These are phyloP conservation scores for Verticillium longisporum DNA, from an alignment of 2,329 filamentous ascomycete genomes.

Conservation along the genomic window DNA sequence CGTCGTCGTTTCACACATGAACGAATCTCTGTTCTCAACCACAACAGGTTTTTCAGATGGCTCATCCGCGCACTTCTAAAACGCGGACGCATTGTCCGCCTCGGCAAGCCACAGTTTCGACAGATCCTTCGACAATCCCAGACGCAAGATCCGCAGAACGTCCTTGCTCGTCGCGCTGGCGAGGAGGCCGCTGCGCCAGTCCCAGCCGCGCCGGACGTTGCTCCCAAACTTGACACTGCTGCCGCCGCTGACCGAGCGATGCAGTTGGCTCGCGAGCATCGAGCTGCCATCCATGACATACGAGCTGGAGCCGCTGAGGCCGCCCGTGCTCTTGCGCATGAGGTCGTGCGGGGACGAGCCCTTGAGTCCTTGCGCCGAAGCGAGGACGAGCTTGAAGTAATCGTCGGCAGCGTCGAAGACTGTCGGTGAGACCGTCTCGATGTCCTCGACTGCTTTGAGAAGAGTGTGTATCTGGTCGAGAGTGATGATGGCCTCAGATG, in stretches of 20 bases:
- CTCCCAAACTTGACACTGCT: constrained; percentile 32
- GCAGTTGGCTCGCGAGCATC: constrained; percentile 58
- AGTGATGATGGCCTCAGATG: constrained; percentile 41
- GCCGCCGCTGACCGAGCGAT: constrained; percentile 51
- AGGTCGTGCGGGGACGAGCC: constrained; percentile 59
- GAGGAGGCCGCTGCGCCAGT: constrained; percentile 75
- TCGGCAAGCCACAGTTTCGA: constrained; percentile 63
- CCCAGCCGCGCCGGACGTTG: constrained; percentile 57
- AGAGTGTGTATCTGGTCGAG: constrained; percentile 68
- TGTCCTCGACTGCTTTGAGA: constrained; percentile 71
- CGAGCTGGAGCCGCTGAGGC: constrained; percentile 45
- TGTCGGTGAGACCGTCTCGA: constrained; percentile 66
- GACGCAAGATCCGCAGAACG: constrained; percentile 64
- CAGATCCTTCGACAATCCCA: constrained; percentile 69
- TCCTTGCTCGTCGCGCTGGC: constrained; percentile 56
- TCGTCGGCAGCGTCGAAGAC: constrained; percentile 71
- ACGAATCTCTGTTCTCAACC: background rate
- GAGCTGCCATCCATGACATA: constrained; percentile 70
- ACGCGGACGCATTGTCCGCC: constrained; percentile 47
- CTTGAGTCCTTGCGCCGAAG: constrained; percentile 58
- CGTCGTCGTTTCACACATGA: background rate
- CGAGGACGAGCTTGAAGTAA: constrained; percentile 68
- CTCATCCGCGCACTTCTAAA: constrained; percentile 16
- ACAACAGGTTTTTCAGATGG: background rate
- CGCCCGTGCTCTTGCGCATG: constrained; percentile 45